Evolutionary conservation across 106 monocot genomes (phyloP).

Genomic region (Allium fistulosum): DNA sequence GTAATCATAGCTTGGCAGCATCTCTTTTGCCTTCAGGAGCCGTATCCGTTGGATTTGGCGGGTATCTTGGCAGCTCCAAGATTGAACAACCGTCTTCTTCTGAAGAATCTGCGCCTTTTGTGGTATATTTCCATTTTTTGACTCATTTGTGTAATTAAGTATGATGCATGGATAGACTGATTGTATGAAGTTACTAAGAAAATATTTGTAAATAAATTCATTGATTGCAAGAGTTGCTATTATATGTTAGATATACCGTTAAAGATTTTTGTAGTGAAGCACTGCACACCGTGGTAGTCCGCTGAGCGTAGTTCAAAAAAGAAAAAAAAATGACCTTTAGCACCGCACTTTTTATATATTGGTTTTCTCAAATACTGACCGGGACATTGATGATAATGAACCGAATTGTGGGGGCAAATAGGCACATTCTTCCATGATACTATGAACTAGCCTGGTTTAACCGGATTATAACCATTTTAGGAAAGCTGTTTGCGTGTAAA

Average conservation of each 20-base stretch:
- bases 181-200: not conserved
- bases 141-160: not conserved
- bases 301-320: no score
- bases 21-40: conserved; percentile 66
- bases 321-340: no score
- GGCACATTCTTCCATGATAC: no score
- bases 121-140: conserved; percentile 22
- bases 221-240: not conserved
- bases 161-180: not conserved
- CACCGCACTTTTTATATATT: no score
- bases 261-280: not conserved
- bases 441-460: no score
- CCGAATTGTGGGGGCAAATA: no score
- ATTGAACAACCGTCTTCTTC: conserved; percentile 38
- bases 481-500: no score
- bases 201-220: not conserved
- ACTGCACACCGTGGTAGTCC: not conserved
- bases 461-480: no score
- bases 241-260: not conserved
- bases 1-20: conserved; percentile 53
- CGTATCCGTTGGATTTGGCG: conserved; percentile 72
- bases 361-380: no score
- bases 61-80: conserved; percentile 66
- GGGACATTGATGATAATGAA: no score
- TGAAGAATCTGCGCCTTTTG: conserved; percentile 23